Percentiles rank a stretch among this genome's conserved stretches.
Conservation (phyloP, 2,329 filamentous ascomycete species). For the Hypoxylon sp. region DNA sequence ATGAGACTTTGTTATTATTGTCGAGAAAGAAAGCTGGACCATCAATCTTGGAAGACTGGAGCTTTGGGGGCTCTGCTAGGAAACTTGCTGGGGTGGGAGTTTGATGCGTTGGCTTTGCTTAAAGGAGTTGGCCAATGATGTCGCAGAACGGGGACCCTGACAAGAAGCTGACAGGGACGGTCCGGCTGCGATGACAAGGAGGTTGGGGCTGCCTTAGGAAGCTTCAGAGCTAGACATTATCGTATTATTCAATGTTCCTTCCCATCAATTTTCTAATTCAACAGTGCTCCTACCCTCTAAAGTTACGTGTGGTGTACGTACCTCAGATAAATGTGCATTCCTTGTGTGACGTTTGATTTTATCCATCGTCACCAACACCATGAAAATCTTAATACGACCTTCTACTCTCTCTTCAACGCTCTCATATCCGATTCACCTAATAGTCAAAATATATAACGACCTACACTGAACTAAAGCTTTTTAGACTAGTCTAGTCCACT, state of each 20-base stretch:
- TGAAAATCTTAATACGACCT: conserved; percentile 11
- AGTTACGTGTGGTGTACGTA: background rate
- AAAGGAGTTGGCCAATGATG: conserved; percentile 45
- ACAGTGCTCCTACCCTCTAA: background rate
- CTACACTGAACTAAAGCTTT: conserved; percentile 3
- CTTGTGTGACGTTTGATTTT: conserved; percentile 4
- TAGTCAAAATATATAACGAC: background rate
- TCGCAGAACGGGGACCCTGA: conserved; percentile 34
- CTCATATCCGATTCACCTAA: background rate
- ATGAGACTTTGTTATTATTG: conserved; percentile 48
- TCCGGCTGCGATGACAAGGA: conserved; percentile 43
- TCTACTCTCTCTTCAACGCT: conserved; percentile 5
- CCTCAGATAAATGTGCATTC: background rate
- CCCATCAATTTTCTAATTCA: background rate
- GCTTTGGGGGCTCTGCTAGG: conserved; percentile 30
- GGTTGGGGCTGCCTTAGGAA: conserved; percentile 32
- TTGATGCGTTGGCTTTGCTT: conserved; percentile 54
- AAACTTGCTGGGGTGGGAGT: conserved; percentile 40
- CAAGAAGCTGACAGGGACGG: conserved; percentile 42
- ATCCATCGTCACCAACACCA: conserved; percentile 6
- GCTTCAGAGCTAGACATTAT: background rate
- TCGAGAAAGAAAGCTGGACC: conserved; percentile 40
- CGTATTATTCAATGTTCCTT: background rate
- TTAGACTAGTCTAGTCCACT: background rate
- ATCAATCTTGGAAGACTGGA: conserved; percentile 41